Evolutionary conservation across 495 filamentous ascomycete species (phyloP), one percentile per base, ranked within the genome.

Genomic region (Aspergillus avenaceus): DNA sequence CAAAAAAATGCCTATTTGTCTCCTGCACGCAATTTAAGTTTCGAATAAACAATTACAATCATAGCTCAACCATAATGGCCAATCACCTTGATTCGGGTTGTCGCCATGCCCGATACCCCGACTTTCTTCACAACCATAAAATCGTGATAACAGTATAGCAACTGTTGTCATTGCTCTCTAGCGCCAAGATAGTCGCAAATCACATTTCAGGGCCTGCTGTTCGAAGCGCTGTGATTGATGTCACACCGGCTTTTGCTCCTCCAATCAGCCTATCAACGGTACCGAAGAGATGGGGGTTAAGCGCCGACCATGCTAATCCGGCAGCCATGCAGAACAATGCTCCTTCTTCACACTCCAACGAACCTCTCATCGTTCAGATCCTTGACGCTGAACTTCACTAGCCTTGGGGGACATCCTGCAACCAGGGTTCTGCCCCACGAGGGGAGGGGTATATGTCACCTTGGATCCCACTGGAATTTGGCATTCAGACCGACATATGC

Each of bases 291-390:
- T 53, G 42, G 34, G 41, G 11, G 34, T 59, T 61, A 64, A 61
- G 53, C 61, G 61, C 61, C 58, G 45, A 42, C 50, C 45, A 44
- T 21, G 36, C 45, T 42, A 53, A 48, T 45, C 40, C 50, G 50
- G 49, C 42, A 32, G 37, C 36, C 42, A 48, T 52, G 47, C 53
- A 54, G 31, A 8, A 45, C 42, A 47, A 50, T 52, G 50, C 45
- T 41, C 45, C 34, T 55, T 57, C 50, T 57, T 55, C 61, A 59
- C 45, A 53, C 19, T 46, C 36, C 16, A 16, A 42, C 38, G 42
- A 55, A 42, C 60, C 56, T 60, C 47, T 63, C 54, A 60, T 49
- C 37, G 52, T 55, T 46, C 43, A 56, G 56, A 60, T 58, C 60
- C 61, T 56, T 56, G 48, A 52, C 54, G 58, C 55, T 26, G 24